phyloP scores from a whole-genome alignment of 2,329 filamentous ascomycete genomes.

The Sordariomycetes sp. region DNA sequence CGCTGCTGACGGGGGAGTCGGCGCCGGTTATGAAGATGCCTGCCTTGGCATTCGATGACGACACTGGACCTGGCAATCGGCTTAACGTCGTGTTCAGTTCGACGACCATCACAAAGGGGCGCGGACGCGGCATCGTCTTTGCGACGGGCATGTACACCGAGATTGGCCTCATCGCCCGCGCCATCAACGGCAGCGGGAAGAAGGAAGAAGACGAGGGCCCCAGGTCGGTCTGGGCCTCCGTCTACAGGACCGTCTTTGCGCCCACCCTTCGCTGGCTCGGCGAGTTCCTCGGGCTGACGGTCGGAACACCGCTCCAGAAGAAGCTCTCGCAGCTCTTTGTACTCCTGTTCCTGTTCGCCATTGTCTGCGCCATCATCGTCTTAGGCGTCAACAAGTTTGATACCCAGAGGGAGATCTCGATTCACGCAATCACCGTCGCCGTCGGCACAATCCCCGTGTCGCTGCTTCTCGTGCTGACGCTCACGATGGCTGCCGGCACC shows the following conservation, averaged over 20 bases:
- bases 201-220: slow-evolving; percentile 31
- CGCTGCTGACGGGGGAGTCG: slow-evolving; percentile 46
- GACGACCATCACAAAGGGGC: slow-evolving; percentile 43
- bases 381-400: slow-evolving; percentile 48
- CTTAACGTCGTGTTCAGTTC: slow-evolving; percentile 43
- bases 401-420: slow-evolving; percentile 44
- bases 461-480: slow-evolving; percentile 38
- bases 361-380: slow-evolving; percentile 57
- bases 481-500: slow-evolving; percentile 42
- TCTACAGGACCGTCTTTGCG: slow-evolving; percentile 22
- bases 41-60: slow-evolving; percentile 21
- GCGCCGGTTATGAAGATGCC: slow-evolving; percentile 38
- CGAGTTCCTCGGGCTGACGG: slow-evolving; percentile 51
- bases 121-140: slow-evolving; percentile 42
- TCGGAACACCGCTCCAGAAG: slow-evolving; percentile 56
- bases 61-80: slow-evolving; percentile 32
- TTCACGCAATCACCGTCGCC: slow-evolving; percentile 29
- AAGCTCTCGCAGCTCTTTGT: slow-evolving; percentile 58
- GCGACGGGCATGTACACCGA: slow-evolving; percentile 49
- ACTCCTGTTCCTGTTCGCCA: slow-evolving; percentile 52
- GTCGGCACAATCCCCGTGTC: slow-evolving; percentile 36
- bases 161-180: slow-evolving; percentile 41
- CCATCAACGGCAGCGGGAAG: slow-evolving; percentile 30
- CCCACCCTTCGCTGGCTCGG: slow-evolving; percentile 39
- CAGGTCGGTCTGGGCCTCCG: slow-evolving; percentile 34